These are phyloP conservation scores for Solanum hybrid DNA, from an alignment of 305 asterid species.

Conservation along the genomic window DNA sequence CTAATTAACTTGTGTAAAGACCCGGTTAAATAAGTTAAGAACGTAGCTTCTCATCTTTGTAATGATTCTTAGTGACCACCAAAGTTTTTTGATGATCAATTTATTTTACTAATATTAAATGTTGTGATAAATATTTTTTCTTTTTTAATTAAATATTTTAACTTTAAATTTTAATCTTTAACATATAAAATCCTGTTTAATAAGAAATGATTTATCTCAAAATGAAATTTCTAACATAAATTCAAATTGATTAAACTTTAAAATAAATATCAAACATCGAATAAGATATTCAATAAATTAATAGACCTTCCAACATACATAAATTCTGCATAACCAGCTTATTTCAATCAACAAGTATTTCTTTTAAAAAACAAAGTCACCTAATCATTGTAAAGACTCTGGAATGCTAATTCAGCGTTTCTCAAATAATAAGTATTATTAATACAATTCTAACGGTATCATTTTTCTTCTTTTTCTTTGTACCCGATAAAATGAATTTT, in stretches of 20 bases:
- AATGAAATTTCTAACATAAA: not conserved
- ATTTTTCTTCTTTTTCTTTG: no score
- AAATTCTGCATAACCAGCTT: not conserved
- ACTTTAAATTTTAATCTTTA: no score
- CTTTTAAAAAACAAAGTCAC: not conserved
- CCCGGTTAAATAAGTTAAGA: not conserved
- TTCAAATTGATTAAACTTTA: not conserved
- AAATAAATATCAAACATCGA: not conserved
- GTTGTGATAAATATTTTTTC: not conserved
- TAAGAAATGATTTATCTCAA: not conserved
- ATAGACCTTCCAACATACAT: not conserved
- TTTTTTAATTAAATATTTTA: not conserved
- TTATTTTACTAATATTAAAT: not conserved
- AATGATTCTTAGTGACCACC: not conserved
- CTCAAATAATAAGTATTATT: not conserved
- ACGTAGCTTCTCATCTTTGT: not conserved
- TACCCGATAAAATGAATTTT: no score
- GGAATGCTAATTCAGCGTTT: no score
- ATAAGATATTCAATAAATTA: not conserved
- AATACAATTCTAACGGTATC: no score
- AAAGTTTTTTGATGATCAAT: not conserved
- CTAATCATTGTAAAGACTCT: not conserved
- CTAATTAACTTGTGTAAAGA: not conserved
- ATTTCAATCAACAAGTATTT: not conserved
- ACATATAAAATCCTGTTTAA: not conserved